These are phyloP conservation scores for Neurospora terricola DNA, from an alignment of 495 filamentous ascomycete genomes.

Conservation along the genomic window DNA sequence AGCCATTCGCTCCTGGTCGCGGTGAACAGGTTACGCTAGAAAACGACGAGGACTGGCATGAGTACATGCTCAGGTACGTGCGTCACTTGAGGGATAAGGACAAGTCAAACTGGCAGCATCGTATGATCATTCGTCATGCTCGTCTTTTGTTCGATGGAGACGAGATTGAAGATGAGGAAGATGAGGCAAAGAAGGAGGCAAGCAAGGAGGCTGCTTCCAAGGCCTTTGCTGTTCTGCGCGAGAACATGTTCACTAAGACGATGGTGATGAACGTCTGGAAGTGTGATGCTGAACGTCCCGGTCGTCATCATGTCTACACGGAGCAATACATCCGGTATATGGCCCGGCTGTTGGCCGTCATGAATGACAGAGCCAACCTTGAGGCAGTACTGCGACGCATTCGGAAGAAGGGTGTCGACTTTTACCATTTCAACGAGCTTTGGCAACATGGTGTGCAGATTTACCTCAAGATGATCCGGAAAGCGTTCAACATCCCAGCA, in stretches of 20 bases:
- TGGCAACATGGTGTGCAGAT: conserved; percentile 72
- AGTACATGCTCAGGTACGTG: conserved; percentile 62
- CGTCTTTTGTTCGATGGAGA: conserved; percentile 54
- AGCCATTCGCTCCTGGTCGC: conserved; percentile 31
- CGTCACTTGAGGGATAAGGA: conserved; percentile 72
- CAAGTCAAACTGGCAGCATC: conserved; percentile 95
- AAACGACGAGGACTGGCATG: conserved; percentile 58
- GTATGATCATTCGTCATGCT: conserved; percentile 72
- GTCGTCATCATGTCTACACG: conserved; percentile 90
- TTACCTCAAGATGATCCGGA: conserved; percentile 69
- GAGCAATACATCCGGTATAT: conserved; percentile 81
- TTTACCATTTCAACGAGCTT: conserved; percentile 71
- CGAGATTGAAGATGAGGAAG: conserved; percentile 11
- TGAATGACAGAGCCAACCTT: conserved; percentile 68
- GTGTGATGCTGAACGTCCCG: conserved; percentile 82
- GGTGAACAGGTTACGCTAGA: conserved; percentile 27
- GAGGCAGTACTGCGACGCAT: conserved; percentile 75
- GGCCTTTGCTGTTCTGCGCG: conserved; percentile 67
- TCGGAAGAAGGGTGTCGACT: conserved; percentile 71
- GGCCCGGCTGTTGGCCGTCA: conserved; percentile 57
- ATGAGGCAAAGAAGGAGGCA: conserved; percentile 16
- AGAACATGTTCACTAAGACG: conserved; percentile 89
- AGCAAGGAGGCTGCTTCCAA: conserved; percentile 30
- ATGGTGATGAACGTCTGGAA: conserved; percentile 95
- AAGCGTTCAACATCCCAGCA: conserved; percentile 52